Evolutionary conservation across 352 stramenopile genomes (phyloP), one percentile per base, ranked within the genome.

Genomic region (Poterioochromonas sp.): DNA sequence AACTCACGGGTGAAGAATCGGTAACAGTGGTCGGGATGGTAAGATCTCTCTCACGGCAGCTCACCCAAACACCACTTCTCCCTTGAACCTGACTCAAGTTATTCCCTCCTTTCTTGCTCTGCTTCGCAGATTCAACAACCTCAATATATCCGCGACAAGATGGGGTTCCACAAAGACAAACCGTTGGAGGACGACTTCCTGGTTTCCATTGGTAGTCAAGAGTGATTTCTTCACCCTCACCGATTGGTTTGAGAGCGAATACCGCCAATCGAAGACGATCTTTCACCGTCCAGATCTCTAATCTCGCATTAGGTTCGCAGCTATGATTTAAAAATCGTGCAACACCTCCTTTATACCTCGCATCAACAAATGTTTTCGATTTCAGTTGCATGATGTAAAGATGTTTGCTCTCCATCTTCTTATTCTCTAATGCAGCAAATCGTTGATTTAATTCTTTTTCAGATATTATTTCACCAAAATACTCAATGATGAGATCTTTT

Each of bases 271-370:
- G 54, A 8, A 71, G n/a, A 2, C 35, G 18, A 53, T 40, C 35
- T 32, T 22, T 8, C 15, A 79, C 76, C 8, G 47, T 79, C 76
- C 76, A 79, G 41, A 49, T 35, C 37, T 79, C 76, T 32, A 79
- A 34, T 22, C 12, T 41, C 32, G 58, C 77, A 62, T 79, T 79
- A 20, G 76, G 76, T 54, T 79, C 76, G 58, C 76, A 79, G 29
- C n/a, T 62, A 58, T 79, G 76, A 37, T 79, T 79, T 12, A 79
- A 69, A 34, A 79, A 79, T 54, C 76, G 15, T 26, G 11, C 26
- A 29, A 78, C 43, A 40, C 18, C 44, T 12, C 54, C 76, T 39
- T 73, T 78, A 0, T 22, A 11, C 1, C 76, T 26, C 5, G 58
- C 34, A 76, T 79, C 76, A 12, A 79, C 5, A 54, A 41, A 78